phyloP scores from a whole-genome alignment of 164 flowering plant genomes.

The Nymphaea thermarum region DNA sequence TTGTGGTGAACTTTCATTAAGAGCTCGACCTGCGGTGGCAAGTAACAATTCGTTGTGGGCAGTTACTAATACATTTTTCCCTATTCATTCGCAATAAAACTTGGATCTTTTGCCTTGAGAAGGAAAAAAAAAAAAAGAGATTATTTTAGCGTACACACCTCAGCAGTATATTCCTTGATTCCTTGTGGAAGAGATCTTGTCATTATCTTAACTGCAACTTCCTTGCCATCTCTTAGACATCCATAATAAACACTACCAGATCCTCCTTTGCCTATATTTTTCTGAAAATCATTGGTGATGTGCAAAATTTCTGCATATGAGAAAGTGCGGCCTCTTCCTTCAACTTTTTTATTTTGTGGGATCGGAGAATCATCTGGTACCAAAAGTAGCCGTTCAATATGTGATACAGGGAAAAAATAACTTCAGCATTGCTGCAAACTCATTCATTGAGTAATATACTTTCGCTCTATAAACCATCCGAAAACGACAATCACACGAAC shows the following conservation, averaged over 20 bases:
- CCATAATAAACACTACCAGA: constrained; percentile 14
- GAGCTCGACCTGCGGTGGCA: neutral
- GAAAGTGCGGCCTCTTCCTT: constrained; percentile 3
- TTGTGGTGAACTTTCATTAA: constrained; percentile 1
- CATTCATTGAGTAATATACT: too few species aligned
- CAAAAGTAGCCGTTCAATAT: too few species aligned
- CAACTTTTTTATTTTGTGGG: too few species aligned
- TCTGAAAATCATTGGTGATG: constrained; percentile 29
- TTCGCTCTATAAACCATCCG: too few species aligned
- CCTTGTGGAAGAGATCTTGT: constrained; percentile 26
- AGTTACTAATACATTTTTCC: neutral
- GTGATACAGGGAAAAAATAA: too few species aligned
- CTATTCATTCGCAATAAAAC: neutral
- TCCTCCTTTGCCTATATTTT: constrained; percentile 35
- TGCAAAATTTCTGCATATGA: constrained; percentile 20
- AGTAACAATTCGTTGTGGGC: too few species aligned
- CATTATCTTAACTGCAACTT: constrained; percentile 41
- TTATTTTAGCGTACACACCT: constrained; percentile 14
- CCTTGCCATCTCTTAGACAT: constrained; percentile 14
- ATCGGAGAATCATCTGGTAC: too few species aligned
- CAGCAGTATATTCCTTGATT: constrained; percentile 24
- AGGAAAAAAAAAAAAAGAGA: neutral
- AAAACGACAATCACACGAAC: too few species aligned
- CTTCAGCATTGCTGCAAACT: too few species aligned
- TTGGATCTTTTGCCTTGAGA: neutral